phyloP scores from a whole-genome alignment of 768 basidiomycete species.

The Leccinum sublutescens region DNA sequence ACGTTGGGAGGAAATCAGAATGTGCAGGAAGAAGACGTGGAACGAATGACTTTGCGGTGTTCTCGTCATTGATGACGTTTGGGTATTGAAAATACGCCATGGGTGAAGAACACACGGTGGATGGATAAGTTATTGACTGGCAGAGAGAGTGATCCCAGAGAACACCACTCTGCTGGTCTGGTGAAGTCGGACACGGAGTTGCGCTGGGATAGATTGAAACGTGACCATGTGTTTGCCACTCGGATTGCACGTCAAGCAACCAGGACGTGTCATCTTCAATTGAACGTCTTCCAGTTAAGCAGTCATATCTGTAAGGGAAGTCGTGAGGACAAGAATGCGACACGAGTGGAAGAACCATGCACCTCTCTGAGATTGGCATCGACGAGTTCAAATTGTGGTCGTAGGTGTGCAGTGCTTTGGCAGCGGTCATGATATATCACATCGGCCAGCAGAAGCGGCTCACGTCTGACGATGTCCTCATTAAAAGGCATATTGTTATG shows the following conservation, averaged over 20 bases:
- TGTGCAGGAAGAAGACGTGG: neutral
- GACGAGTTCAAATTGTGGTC: neutral
- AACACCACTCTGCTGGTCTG: neutral
- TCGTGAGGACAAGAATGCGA: neutral
- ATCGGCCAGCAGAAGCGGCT: neutral
- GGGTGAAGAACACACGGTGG: neutral
- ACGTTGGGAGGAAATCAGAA: neutral
- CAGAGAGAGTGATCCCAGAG: neutral
- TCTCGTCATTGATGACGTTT: neutral
- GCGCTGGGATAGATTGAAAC: neutral
- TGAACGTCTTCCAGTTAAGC: too few species aligned
- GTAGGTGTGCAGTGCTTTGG: neutral
- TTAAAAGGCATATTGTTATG: neutral
- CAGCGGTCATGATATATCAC: neutral
- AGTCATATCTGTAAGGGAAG: too few species aligned
- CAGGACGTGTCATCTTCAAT: too few species aligned
- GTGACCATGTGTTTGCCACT: too few species aligned
- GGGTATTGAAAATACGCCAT: neutral
- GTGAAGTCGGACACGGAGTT: neutral
- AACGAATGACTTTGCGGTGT: neutral
- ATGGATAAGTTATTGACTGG: neutral
- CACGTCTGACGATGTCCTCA: neutral
- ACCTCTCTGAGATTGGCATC: neutral
- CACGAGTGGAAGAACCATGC: neutral
- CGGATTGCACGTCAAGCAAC: too few species aligned